phyloP scores from a whole-genome alignment of 768 basidiomycete genomes.

The Lactifluus rugatus region DNA sequence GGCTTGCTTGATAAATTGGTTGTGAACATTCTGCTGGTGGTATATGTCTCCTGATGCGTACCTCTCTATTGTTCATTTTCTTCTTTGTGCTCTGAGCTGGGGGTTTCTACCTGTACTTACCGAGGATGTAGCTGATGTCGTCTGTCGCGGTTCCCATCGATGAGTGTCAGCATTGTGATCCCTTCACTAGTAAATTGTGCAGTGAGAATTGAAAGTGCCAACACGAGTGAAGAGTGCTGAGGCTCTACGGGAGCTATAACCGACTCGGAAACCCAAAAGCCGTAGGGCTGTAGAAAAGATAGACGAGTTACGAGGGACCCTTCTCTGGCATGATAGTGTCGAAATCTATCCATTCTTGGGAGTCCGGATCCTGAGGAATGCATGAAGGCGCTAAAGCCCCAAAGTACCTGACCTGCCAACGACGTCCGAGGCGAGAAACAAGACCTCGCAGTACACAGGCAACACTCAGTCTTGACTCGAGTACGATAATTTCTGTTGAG shows the following conservation, averaged over 20 bases:
- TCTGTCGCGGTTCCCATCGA: neutral
- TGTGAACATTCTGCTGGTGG: constrained; percentile 66
- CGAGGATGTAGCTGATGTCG: neutral
- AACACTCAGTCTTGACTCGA: no score
- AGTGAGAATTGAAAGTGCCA: neutral
- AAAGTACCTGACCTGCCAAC: no score
- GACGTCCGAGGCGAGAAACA: no score
- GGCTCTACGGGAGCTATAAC: neutral
- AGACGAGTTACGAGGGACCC: neutral
- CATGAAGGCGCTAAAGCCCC: no score
- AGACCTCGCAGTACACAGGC: no score
- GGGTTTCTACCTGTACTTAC: neutral
- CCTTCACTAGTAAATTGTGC: neutral
- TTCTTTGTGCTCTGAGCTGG: neutral
- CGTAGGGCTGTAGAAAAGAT: neutral
- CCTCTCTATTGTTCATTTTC: neutral
- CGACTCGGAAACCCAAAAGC: neutral
- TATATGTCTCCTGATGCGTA: constrained; percentile 48
- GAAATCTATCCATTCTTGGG: no score
- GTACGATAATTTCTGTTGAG: no score
- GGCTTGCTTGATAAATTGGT: constrained; percentile 64
- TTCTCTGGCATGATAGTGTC: no score
- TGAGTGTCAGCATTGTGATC: neutral
- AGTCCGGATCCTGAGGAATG: no score
- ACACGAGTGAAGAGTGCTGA: neutral